These are phyloP conservation scores for Blastocystis sp. DNA, from an alignment of 352 stramenopile species.

Conservation along the genomic window DNA sequence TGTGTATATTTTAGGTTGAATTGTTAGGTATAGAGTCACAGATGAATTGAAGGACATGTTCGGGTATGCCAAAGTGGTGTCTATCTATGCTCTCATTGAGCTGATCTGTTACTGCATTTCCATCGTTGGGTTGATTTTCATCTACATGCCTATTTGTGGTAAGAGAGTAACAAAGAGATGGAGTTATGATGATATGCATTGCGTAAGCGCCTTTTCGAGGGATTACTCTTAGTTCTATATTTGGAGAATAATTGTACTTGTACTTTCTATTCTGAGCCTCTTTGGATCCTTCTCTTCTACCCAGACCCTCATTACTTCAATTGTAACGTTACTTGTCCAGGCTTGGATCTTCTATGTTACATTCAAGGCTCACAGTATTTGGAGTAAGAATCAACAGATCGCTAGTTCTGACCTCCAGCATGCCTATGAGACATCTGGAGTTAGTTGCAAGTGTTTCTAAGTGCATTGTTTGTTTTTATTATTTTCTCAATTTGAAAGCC, in stretches of 20 bases:
- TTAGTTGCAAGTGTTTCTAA: neutral
- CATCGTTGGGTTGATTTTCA: conserved; percentile 29
- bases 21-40: neutral
- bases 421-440: neutral
- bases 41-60: neutral
- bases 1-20: neutral
- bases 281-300: neutral
- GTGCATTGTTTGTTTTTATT: too few relatives aligned
- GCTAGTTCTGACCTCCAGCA: neutral
- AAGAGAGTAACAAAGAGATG: neutral
- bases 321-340: neutral
- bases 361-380: neutral
- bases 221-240: neutral
- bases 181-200: conserved; percentile 7
- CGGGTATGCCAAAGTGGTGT: neutral
- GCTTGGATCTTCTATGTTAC: neutral
- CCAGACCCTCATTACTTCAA: neutral
- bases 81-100: neutral
- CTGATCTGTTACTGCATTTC: neutral
- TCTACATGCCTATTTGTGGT: conserved; percentile 34
- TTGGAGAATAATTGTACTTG: neutral
- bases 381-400: neutral
- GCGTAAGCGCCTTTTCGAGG: neutral
- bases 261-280: neutral
- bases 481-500: too few relatives aligned